Base-by-base conservation (phyloP, 2,329 filamentous ascomycete genomes). In the Shiraia sp. region DNA sequence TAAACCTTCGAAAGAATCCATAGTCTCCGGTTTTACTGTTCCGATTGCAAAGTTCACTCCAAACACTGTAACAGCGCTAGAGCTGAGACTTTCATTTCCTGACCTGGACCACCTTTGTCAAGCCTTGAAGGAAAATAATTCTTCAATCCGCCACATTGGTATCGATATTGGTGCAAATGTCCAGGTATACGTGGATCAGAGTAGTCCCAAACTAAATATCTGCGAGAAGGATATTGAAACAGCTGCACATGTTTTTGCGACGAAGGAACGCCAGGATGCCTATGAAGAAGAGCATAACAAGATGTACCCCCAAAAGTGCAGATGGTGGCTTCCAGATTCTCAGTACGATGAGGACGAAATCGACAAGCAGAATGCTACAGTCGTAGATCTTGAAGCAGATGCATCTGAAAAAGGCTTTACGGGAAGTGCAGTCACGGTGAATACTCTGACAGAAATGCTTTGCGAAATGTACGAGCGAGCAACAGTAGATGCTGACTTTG, bases 81-180 rank as follows among this genome's bases (percentile, higher is more conserved):
- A 62, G 33, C 42, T 62, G 10, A 43, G 58, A n/a, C 41, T 59
- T 4, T 49, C 43, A 4, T 36, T 55, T 4, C 40, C 38, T n/a
- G 53, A 42, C n/a, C 14, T 59, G 6, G 34, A 42, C 16, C 32
- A 29, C 13, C 43, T 61, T 25, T 10, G 57, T 3, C 17, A 37
- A 19, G 37, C 36, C 16, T n/a, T 59, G 12, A 17, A 36, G 15
- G 19, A 36, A 13, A n/a, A 10, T 0, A 44, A 41, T 13, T 41
- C 44, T 2, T 22, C 22, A 1, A 52, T 64, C 12, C 30, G 42
- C 14, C 41, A 36, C 5, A 48, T 63, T 12, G 57, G 56, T 3
- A 46, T 64, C 12, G 61, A 61, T 33, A 25, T 64, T 4, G 61
- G 61, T n/a, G 57, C 59, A 4, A 63, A 56, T 56, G 22, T 58